Base-by-base conservation (phyloP, 2,329 filamentous ascomycete species). In the Claviceps citrina region DNA sequence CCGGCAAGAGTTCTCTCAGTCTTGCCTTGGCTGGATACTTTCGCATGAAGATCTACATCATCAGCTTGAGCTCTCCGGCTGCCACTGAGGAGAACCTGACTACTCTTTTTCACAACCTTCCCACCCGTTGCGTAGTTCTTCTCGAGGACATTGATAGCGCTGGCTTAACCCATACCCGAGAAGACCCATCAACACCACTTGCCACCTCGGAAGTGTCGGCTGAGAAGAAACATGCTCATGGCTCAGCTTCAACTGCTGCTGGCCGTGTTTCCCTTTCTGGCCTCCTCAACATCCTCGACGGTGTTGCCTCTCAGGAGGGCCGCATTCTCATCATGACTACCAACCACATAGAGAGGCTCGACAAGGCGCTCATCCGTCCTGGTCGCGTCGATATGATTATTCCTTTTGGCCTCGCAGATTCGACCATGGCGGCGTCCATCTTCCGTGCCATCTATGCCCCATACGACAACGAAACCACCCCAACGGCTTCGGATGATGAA, bases 201-300 rank as follows among this genome's bases (percentile, higher is more conserved):
- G 36, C 20, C 18, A 22, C 36, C 7, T 34, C 44, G 6, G 31
- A 38, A 13, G 43, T 46, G 26, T 24, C 43, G 2, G 31, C 42
- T 37, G 13, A 43, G 18, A 22, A 36, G 18, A 51, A 47, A 32
- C 4, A 5, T 13, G 6, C 22, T 16, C 38, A 33, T 6, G 34
- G 22, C 13, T 8, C 20, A 24, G 15, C 13, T 15, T 12, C 46
- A 7, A 22, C 49, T 13, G 26, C 48, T 2, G 41, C 43, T 5
- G 51, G 52, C 2, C 59, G 67, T 4, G 59, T 91, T 33, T 84
- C 81, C 0, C 68, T 91, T 2, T 85, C 81, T 0, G 82, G 81
- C 0, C 65, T 91, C 2, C 72, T 91, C 36, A 91, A 91, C 57
- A 80, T 83, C 35, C 77, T 91, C 31, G 83, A 93, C 49, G 82